Evolutionary conservation across 805 yeast species (phyloP), one percentile per base, ranked within the genome.

Genomic region (Tetrapisispora taiwanensis): DNA sequence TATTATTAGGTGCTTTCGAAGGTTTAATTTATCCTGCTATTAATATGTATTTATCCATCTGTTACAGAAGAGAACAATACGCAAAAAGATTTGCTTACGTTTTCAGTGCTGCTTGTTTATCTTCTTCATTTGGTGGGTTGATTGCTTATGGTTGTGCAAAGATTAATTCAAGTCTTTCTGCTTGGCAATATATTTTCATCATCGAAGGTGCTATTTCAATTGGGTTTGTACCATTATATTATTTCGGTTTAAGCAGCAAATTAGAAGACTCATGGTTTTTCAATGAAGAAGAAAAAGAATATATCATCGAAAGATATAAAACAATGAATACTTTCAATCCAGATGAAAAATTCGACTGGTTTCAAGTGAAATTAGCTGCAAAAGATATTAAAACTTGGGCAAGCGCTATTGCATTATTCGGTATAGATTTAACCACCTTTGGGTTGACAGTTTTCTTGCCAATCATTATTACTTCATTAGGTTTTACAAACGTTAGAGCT

Each of bases 401-500:
- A 12, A 54, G 61, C 24, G 64, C 69, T 2, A 47, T 59, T 12
- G 64, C 68, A 1, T 54, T 66, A 42, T 67, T 67, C 47, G 68
- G 70, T 53, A 59, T 66, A 30, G 66, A 66, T 49, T 55, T 67
- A 41, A 68, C 70, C 20, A 54, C 70, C 19, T 66, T 66, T 44
- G 70, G 70, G 36, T 58, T 63, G 46, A 50, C 59, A 32, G 81
- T 76, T 72, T 49, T 64, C 55, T 30, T 68, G 53, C 71, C 71
- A 46, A 63, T 67, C 28, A 56, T 63, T 45, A 49, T 54, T 42
- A 43, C 59, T 34, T 46, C 66, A 46, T 46, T 63, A 60, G 62
- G 69, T 48, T 52, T 80, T 68, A 72, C 85, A 2, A 79, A 85
- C 3, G 81, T 78, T 54, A 69, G 74, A 45, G 90, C 94, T 9